Evolutionary conservation across 1,284 basidiomycete species (phyloP).

Genomic region (Kwoniella shivajii): DNA sequence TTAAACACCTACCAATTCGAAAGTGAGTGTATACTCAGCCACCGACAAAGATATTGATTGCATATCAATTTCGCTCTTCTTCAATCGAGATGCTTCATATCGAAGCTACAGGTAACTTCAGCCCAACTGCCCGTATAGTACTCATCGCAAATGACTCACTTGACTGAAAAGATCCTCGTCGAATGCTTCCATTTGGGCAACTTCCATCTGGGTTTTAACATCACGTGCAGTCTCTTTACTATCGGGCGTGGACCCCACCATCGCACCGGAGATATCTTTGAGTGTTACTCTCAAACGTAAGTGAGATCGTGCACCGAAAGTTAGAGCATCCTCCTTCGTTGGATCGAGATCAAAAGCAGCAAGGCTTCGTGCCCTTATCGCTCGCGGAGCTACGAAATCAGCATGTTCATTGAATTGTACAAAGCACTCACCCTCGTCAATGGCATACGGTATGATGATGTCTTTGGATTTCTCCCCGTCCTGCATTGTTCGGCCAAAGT

Average conservation of each 20-base stretch:
- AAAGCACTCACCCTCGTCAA: slow-evolving; percentile 46
- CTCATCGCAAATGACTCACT: slow-evolving; percentile 25
- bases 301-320: slow-evolving; percentile 40
- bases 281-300: slow-evolving; percentile 34
- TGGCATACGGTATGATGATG: slow-evolving; percentile 52
- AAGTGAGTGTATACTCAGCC: slow-evolving; percentile 32
- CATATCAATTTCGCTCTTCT: slow-evolving; percentile 25
- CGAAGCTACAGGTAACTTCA: slow-evolving; percentile 30
- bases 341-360: slow-evolving; percentile 51
- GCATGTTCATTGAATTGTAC: neutral
- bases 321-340: slow-evolving; percentile 33
- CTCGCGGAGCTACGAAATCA: slow-evolving; percentile 25
- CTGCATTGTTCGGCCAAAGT: slow-evolving; percentile 34
- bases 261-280: slow-evolving; percentile 15
- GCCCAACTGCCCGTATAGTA: neutral
- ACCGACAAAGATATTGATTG: slow-evolving; percentile 22
- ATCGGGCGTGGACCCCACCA: slow-evolving; percentile 17
- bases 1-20: slow-evolving; percentile 33
- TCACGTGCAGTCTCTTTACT: slow-evolving; percentile 8
- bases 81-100: slow-evolving; percentile 25
- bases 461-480: slow-evolving; percentile 44
- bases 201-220: slow-evolving; percentile 33
- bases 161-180: slow-evolving; percentile 52
- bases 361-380: slow-evolving; percentile 35
- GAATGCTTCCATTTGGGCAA: slow-evolving; percentile 48